Evolutionary conservation across 2,329 filamentous ascomycete genomes (phyloP), one percentile per base, ranked within the genome.

Genomic region (Cordyceps fumosorosea): DNA sequence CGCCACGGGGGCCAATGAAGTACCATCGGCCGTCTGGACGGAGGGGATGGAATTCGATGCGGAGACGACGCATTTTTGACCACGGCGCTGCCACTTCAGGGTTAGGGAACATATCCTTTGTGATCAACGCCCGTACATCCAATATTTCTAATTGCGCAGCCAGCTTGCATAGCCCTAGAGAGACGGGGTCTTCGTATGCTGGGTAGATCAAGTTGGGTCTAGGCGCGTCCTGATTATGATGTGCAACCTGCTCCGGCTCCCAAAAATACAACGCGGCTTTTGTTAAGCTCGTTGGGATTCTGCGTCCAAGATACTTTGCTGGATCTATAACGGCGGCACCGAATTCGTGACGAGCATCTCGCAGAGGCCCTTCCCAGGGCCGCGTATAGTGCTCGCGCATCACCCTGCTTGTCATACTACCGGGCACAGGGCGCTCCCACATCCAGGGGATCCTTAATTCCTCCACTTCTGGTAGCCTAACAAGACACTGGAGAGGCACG

Each of bases 341-440:
- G 37, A 71, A 68, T 61, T 69, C 68, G 55, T 67, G 65, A 47
- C 69, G 66, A 44, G 65, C 66, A 56, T 71, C 69, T 18, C 69
- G 65, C 60, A 66, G 65, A 10, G 68, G 67, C 14, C 68, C 68
- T 62, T 67, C 66, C 67, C 68, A 71, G 20, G 63, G 60, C 32
- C 67, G 65, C 22, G 63, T 55, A 57, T 58, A 64, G 32, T 64
- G 63, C 29, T 53, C 51, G 22, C 64, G 64, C 51, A 65, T 48
- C 16, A 58, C 47, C 52, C 50, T 52, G 52, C 62, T 61, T 1
- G 58, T 24, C n/a, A 66, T 62, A 24, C 63, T 51, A 18, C 47
- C 14, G 12, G 66, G 67, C 37, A 65, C 32, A 26, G 51, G 51
- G 55, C 65, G 65, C 63, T 70, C 67, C 68, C 69, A 66, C 51